Evolutionary conservation across 208 protist species (phyloP), one percentile per base, ranked within the genome.

Genomic region (Crithidia acanthocephali): DNA sequence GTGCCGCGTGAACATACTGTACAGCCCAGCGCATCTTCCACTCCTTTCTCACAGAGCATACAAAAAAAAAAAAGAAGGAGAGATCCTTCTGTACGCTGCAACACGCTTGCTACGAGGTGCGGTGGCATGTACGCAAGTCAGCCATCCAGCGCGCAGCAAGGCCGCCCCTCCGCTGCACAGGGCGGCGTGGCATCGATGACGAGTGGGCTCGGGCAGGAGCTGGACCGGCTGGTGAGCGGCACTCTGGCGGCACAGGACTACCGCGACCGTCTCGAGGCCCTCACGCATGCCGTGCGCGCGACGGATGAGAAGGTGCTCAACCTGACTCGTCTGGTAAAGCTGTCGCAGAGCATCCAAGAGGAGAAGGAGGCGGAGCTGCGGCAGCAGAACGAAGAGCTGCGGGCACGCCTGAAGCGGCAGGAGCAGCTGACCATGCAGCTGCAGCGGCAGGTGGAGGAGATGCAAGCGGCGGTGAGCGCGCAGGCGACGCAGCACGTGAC

Each of bases 231-330:
- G 5, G 80, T 95, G 15, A 81, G 86, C 40, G 90, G 90, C 37
- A 87, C 83, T 15, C 81, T 95, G 16, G 76, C 90, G 0, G 77
- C 82, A 22, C 90, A 95, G 74, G 79, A 87, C 62, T 83, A 81
- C 48, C 63, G 79, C 18, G 79, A 88, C 53, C 80, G 79, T 13
- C 37, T 91, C 59, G 88, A 94, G 50, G 67, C 53, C 40, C 76
- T 94, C 28, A 81, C 74, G 18, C 59, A 64, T 22, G 76, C 76
- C 33, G 78, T 87, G 40, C 65, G 79, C 44, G 68, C 83, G 23
- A 87, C 88, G 50, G 91, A 95, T 53, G 86, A 91, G 52, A 93
- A 93, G 74, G 72, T 95, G 56, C 45, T 90, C 37, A 95, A 94
- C 74, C 76, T 95, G 61, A 94, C 87, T 3, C 87, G 82, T 3